These are phyloP conservation scores for Penicillium dipodomyicola DNA, from an alignment of 495 filamentous ascomycete species.

Conservation along the genomic window DNA sequence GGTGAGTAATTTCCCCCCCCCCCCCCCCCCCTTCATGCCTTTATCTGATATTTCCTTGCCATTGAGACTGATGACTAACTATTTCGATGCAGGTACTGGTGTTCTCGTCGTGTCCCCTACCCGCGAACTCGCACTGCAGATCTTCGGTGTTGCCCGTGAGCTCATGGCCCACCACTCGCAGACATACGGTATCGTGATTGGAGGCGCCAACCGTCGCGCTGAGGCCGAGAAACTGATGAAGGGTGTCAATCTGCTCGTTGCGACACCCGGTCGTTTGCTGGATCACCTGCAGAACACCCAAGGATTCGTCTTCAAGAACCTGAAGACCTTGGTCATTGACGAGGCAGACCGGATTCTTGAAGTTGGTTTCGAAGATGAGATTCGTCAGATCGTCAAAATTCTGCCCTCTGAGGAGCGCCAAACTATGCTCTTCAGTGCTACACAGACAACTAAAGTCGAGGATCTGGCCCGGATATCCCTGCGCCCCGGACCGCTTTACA, in stretches of 20 bases:
- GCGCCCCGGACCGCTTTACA: slow-evolving; percentile 87
- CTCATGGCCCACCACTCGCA: slow-evolving; percentile 85
- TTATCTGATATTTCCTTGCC: background rate
- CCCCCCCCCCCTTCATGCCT: background rate
- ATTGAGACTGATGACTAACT: slow-evolving; percentile 5
- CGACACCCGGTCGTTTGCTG: slow-evolving; percentile 87
- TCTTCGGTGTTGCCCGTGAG: slow-evolving; percentile 92
- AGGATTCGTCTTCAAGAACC: slow-evolving; percentile 90
- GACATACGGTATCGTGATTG: slow-evolving; percentile 94
- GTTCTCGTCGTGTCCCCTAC: slow-evolving; percentile 69
- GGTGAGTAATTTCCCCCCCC: too few relatives aligned
- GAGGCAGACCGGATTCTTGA: slow-evolving; percentile 94
- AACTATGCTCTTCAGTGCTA: slow-evolving; percentile 96
- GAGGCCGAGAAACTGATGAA: slow-evolving; percentile 94
- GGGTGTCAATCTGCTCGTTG: slow-evolving; percentile 90
- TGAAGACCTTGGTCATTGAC: slow-evolving; percentile 81
- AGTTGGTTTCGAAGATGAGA: slow-evolving; percentile 97
- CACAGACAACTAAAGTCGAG: slow-evolving; percentile 97
- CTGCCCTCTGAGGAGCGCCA: slow-evolving; percentile 85
- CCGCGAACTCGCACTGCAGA: slow-evolving; percentile 90
- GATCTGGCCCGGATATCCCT: slow-evolving; percentile 93
- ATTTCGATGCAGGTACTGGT: slow-evolving; percentile 59
- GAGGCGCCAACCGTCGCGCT: slow-evolving; percentile 84
- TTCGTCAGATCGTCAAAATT: slow-evolving; percentile 96
- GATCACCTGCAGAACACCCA: slow-evolving; percentile 94